Conservation (phyloP, 768 basidiomycete genomes). For the Lactarius evosmus region DNA sequence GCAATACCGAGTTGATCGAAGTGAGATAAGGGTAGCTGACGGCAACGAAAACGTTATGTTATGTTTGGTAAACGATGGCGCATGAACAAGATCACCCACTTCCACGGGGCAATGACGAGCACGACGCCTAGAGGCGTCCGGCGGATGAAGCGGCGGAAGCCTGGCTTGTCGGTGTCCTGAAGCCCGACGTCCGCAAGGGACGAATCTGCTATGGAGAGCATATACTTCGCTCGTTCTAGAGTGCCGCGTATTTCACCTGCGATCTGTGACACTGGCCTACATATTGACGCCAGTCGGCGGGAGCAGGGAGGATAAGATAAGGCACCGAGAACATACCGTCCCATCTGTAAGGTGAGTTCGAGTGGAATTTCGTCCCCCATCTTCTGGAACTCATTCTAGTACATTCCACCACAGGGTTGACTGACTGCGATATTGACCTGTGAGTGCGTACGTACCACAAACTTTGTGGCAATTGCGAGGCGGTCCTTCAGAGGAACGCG, state of each 20-base stretch:
- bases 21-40: conserved; percentile 84
- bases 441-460: conserved; percentile 54
- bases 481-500: conserved; percentile 57
- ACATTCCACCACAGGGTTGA: not conserved
- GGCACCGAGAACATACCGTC: conserved; percentile 54
- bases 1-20: conserved; percentile 88
- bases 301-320: not conserved
- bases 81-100: conserved; percentile 47
- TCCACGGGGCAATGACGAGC: conserved; percentile 89
- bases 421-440: not conserved
- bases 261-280: conserved; percentile 74
- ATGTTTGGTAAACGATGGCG: conserved; percentile 5
- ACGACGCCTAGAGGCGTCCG: conserved; percentile 85
- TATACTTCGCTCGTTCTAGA: conserved; percentile 75
- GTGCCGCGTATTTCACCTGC: conserved; percentile 80
- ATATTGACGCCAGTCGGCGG: not conserved
- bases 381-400: conserved; percentile 49
- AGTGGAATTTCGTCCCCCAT: conserved; percentile 58
- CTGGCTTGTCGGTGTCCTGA: conserved; percentile 74
- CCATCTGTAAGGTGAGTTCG: conserved; percentile 89
- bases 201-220: conserved; percentile 78
- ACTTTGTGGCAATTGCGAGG: conserved; percentile 65
- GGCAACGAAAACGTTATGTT: not conserved
- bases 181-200: conserved; percentile 73
- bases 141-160: conserved; percentile 80